These are phyloP conservation scores for Colletotrichum filicis DNA, from an alignment of 2,329 filamentous ascomycete species.

Conservation along the genomic window DNA sequence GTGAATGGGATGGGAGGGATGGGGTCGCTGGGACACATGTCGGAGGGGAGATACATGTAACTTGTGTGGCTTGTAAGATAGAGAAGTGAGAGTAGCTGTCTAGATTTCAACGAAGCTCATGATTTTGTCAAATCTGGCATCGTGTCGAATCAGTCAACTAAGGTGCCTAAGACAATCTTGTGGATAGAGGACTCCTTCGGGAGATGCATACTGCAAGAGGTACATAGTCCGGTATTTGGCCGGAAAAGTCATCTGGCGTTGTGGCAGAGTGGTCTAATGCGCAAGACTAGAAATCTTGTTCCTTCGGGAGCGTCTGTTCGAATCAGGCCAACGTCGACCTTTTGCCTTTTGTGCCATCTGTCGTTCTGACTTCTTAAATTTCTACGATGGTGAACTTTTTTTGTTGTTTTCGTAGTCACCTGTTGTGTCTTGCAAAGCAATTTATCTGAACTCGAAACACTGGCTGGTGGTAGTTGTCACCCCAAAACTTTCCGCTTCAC, in stretches of 20 bases:
- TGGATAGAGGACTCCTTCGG: too few species aligned
- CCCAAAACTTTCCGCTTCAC: too few species aligned
- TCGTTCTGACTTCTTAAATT: too few species aligned
- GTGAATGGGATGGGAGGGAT: too few species aligned
- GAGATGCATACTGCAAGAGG: too few species aligned
- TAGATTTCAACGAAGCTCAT: neutral
- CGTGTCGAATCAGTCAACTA: too few species aligned
- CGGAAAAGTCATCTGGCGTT: neutral
- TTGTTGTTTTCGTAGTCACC: neutral
- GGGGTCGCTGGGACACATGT: neutral
- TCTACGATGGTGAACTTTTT: too few species aligned
- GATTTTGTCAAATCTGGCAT: too few species aligned
- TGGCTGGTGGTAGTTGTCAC: too few species aligned
- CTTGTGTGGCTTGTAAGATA: neutral
- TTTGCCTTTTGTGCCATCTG: neutral
- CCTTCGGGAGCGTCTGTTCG: conserved; percentile 21
- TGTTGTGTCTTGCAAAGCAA: too few species aligned
- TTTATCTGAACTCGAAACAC: too few species aligned
- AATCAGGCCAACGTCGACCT: conserved; percentile 12
- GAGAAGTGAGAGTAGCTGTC: neutral
- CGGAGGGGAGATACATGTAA: neutral
- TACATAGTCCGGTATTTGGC: fast-evolving
- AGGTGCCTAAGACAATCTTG: too few species aligned
- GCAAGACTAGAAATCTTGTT: conserved; percentile 25
- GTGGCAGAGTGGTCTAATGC: conserved; percentile 25